A percentile compares a stretch with the other conserved stretches of the same genome.
Evolutionary conservation across 2,329 filamentous ascomycete genomes (phyloP).

Genomic region (Ascosphaera aggregata): DNA sequence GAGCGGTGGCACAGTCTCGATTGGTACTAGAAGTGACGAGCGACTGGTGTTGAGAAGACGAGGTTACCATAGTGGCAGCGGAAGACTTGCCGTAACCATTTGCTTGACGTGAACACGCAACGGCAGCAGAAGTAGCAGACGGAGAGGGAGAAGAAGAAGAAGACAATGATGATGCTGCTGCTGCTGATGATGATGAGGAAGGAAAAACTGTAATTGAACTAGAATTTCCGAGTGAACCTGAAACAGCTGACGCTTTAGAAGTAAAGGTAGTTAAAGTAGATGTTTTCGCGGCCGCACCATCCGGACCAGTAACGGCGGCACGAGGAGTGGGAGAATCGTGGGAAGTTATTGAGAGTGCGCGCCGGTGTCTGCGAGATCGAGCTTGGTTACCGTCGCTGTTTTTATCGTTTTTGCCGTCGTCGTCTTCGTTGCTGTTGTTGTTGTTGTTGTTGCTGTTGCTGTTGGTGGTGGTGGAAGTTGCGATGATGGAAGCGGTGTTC

Average conservation of each 20-base stretch:
- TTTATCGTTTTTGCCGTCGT: not conserved
- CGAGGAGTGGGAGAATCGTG: not conserved
- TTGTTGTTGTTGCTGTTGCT: too few relatives aligned
- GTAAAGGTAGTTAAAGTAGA: not conserved
- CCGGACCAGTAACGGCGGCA: not conserved
- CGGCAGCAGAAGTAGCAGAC: not conserved
- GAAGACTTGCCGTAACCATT: not conserved
- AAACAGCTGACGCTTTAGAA: too few relatives aligned
- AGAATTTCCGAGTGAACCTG: too few relatives aligned
- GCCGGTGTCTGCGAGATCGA: not conserved
- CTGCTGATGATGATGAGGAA: too few relatives aligned
- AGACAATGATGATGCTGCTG: too few relatives aligned
- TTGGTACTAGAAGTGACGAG: not conserved
- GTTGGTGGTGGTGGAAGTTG: too few relatives aligned
- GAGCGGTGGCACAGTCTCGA: not conserved
- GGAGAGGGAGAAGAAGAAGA: not conserved
- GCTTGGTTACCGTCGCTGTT: not conserved
- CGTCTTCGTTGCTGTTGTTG: too few relatives aligned
- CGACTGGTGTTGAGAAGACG: not conserved
- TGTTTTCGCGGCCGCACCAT: not conserved
- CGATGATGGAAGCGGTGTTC: too few relatives aligned
- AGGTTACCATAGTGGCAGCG: not conserved
- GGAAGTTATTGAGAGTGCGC: not conserved
- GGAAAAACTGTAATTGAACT: too few relatives aligned
- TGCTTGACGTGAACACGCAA: not conserved